These are phyloP conservation scores for Solanum neorickii DNA, from an alignment of 257 asterid genomes.

Conservation along the genomic window DNA sequence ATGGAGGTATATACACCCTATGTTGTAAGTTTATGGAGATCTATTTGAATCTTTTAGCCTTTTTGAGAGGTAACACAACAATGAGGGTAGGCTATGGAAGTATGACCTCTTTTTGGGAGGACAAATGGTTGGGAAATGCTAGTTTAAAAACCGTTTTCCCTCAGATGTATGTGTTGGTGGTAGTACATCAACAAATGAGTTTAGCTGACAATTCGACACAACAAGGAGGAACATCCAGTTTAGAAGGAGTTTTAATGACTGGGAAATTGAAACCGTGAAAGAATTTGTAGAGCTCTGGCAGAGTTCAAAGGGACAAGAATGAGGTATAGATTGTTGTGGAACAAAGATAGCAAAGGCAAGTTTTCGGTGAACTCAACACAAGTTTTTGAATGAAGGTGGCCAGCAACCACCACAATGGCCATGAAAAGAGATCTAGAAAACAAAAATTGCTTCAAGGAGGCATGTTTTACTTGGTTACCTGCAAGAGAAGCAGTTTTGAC, in stretches of 20 bases:
- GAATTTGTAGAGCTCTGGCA: background rate
- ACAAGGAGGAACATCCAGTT: background rate
- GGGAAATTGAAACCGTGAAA: background rate
- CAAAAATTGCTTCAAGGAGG: background rate
- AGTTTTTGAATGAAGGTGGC: background rate
- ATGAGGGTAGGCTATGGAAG: background rate
- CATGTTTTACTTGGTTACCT: background rate
- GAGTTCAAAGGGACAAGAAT: background rate
- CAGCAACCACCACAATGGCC: background rate
- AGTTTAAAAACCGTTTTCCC: background rate
- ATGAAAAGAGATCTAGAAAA: background rate
- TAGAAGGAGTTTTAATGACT: background rate
- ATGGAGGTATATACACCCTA: background rate
- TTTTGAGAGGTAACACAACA: background rate
- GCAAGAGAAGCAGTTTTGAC: background rate
- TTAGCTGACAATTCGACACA: background rate
- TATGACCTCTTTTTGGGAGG: background rate
- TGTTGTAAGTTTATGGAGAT: background rate
- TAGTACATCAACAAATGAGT: background rate
- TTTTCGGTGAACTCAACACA: background rate
- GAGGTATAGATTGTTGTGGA: background rate
- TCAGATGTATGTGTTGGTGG: background rate
- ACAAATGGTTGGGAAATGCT: background rate
- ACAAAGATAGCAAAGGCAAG: background rate
- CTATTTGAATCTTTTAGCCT: background rate